phyloP scores from a whole-genome alignment of 306 rosid species.

The Hylodesmum podocarpum region DNA sequence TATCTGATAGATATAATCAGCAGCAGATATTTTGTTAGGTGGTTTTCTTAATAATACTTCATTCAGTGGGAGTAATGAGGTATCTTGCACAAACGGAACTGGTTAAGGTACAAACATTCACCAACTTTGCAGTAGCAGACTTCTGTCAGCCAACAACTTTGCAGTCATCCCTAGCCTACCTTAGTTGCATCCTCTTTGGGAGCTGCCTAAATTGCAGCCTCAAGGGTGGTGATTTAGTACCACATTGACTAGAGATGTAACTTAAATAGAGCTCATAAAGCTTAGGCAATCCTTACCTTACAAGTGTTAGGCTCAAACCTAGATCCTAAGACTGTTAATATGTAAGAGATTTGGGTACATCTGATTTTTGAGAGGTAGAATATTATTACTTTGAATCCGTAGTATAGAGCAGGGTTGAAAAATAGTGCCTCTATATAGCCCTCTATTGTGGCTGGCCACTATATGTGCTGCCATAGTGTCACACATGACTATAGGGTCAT shows the following conservation, averaged over 20 bases:
- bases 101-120: neutral
- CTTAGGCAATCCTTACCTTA: too few relatives aligned
- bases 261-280: too few relatives aligned
- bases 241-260: too few relatives aligned
- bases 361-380: neutral
- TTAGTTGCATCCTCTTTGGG: too few relatives aligned
- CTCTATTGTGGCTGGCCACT: too few relatives aligned
- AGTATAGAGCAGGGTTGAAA: neutral
- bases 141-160: neutral
- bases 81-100: neutral
- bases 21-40: neutral
- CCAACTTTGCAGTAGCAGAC: neutral
- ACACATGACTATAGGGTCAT: too few relatives aligned
- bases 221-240: too few relatives aligned
- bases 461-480: too few relatives aligned
- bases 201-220: too few relatives aligned
- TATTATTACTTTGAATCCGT: neutral
- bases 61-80: neutral
- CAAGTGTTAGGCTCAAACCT: too few relatives aligned
- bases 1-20: neutral
- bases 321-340: too few relatives aligned
- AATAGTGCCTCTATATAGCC: neutral
- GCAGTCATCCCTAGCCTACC: too few relatives aligned
- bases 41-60: neutral
- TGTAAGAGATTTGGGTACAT: neutral